Evolutionary conservation across 2,329 filamentous ascomycete species (phyloP).

Genomic region (Aspergillus tamarii): DNA sequence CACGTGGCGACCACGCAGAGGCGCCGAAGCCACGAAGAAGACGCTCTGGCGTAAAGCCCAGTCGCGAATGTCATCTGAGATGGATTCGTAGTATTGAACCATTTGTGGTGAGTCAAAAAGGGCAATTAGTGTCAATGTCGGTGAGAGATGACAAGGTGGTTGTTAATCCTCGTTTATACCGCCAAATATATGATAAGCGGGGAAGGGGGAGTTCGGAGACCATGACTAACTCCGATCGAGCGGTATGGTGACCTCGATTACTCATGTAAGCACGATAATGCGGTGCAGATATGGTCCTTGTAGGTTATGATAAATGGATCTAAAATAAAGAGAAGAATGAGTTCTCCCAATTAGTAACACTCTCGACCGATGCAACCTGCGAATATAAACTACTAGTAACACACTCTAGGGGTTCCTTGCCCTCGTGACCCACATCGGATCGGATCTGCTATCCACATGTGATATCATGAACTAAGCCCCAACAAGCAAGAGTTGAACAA

Average conservation of each 20-base stretch:
- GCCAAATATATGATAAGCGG: background rate
- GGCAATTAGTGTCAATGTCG: background rate
- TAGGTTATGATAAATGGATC: background rate
- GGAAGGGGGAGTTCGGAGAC: background rate
- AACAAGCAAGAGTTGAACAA: background rate
- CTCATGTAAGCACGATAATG: background rate
- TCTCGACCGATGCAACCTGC: background rate
- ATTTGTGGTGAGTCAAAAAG: constrained; percentile 42
- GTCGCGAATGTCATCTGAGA: constrained; percentile 58
- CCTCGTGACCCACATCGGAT: background rate
- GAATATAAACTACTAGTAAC: background rate
- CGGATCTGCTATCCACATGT: constrained; percentile 1
- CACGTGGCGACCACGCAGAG: constrained; percentile 68
- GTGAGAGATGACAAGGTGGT: background rate
- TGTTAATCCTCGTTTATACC: background rate
- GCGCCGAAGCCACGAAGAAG: constrained; percentile 76
- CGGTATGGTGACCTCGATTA: background rate
- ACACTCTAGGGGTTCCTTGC: background rate
- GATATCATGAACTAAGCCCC: background rate
- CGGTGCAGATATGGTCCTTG: background rate
- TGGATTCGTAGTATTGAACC: constrained; percentile 61
- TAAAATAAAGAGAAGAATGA: background rate
- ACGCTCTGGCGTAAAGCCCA: constrained; percentile 71
- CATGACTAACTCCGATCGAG: background rate
- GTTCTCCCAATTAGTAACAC: background rate